Evolutionary conservation across 208 protist species (phyloP), one percentile per base, ranked within the genome.

Genomic region (Acanthamoeba castellanii): DNA sequence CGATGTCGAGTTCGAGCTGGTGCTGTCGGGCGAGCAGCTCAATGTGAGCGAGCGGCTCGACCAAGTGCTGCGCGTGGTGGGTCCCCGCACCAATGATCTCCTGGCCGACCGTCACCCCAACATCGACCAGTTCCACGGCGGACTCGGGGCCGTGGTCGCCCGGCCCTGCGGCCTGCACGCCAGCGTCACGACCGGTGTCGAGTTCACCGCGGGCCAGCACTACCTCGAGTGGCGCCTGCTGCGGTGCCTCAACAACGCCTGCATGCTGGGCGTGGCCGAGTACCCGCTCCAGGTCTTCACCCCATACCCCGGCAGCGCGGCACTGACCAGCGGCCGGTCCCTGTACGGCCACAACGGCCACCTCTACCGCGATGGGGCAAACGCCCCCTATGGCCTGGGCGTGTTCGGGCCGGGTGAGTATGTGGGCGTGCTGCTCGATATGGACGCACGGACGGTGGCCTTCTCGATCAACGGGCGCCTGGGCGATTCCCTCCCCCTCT

Each of bases 291-390:
- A 22, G 20, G 1, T 82, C 42, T 20, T n/a, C 25, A 9, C 7
- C 20, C 42, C 42, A 2, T 85, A 57, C n/a, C 76, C 76, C 20
- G 76, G 76, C 42, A 0, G 7, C 27, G 76, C 25, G 20, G 9
- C 42, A 7, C 42, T 57, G n/a, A 0, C 76, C 1, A 34, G 25
- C 27, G 76, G 76, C 45, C 5, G 55, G 42, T 34, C 45, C 1
- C 14, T 85, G 9, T 85, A 85, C 45, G 76, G 76, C 76, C 13
- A 18, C 45, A 85, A 85, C 9, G 76, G 76, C 42, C 76, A 85
- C 42, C 13, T 7, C 42, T 85, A 85, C 76, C 76, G 42, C 27
- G 76, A 50, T 9, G 42, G 20, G 37, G 57, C 42, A 13, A 57
- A 7, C 45, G 42, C 42, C 34, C 37, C 52, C 45, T 85, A 85